These are phyloP conservation scores for Sextonia rubra DNA, from an alignment of 164 flowering plant species.

Conservation along the genomic window DNA sequence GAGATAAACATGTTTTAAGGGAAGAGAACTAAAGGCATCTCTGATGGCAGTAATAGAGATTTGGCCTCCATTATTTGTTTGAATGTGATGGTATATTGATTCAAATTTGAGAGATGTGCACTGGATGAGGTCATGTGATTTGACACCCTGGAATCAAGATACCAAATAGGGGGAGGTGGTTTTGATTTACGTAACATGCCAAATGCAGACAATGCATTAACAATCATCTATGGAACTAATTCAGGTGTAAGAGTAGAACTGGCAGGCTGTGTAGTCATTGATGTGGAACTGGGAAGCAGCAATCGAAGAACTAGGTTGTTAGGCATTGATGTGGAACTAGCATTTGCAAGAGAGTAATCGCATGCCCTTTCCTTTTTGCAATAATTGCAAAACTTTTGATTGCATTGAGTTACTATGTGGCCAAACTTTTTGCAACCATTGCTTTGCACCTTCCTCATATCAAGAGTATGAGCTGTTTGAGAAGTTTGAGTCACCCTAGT, in stretches of 20 bases:
- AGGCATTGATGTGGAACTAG: not conserved
- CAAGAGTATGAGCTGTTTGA: too few species aligned
- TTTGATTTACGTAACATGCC: not conserved
- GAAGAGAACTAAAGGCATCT: not conserved
- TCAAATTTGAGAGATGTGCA: too few species aligned
- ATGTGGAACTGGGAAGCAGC: too few species aligned
- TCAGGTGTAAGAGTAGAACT: too few species aligned
- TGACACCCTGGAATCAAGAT: not conserved
- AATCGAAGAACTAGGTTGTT: not conserved
- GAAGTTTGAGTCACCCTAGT: too few species aligned
- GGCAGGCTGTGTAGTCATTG: not conserved
- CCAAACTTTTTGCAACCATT: not conserved
- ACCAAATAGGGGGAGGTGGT: not conserved
- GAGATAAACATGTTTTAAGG: not conserved
- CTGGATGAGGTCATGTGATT: too few species aligned
- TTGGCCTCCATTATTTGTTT: not conserved
- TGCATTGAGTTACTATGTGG: not conserved
- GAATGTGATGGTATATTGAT: not conserved
- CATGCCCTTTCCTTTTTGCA: not conserved
- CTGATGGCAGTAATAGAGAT: not conserved
- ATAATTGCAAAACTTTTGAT: not conserved
- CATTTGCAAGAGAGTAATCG: not conserved
- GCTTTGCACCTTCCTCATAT: too few species aligned
- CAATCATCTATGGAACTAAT: too few species aligned
- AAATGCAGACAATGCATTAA: not conserved